A percentile compares a stretch with the other conserved stretches of the same genome.
These are phyloP conservation scores for Symmetrospora coprosmae DNA, from an alignment of 768 basidiomycete species.

Conservation along the genomic window DNA sequence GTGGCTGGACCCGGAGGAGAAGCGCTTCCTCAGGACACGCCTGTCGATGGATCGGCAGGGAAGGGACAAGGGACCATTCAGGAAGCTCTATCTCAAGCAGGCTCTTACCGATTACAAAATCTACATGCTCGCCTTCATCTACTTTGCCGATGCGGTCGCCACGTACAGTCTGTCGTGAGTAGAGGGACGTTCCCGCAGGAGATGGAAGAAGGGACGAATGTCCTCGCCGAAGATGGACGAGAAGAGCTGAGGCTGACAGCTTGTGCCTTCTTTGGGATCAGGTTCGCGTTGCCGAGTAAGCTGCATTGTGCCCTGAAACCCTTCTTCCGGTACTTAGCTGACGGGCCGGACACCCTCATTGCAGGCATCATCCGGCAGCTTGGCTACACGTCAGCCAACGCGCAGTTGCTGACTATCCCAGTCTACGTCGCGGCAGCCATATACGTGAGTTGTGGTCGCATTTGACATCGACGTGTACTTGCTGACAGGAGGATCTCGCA, in stretches of 20 bases:
- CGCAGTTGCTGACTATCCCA: constrained; percentile 30
- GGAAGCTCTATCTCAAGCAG: constrained; percentile 10
- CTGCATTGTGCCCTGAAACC: constrained; percentile 24
- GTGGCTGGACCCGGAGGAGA: constrained; percentile 5
- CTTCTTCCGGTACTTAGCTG: too few relatives aligned
- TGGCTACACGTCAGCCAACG: constrained; percentile 32
- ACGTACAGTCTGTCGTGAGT: constrained; percentile 34
- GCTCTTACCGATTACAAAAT: constrained; percentile 25
- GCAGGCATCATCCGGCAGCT: constrained; percentile 21
- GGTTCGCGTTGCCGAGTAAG: constrained; percentile 32
- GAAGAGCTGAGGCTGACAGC: too few relatives aligned
- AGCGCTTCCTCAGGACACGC: background rate
- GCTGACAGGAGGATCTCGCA: too few relatives aligned
- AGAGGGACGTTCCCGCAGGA: too few relatives aligned
- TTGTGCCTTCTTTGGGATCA: too few relatives aligned
- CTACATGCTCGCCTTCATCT: constrained; percentile 28
- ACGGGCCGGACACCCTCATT: too few relatives aligned
- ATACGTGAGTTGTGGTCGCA: too few relatives aligned
- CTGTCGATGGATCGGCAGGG: constrained; percentile 15
- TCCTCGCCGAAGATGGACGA: too few relatives aligned
- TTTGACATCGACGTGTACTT: too few relatives aligned
- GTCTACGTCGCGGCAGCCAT: constrained; percentile 33
- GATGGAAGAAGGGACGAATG: too few relatives aligned
- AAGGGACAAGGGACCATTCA: constrained; percentile 10
- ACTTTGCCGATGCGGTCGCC: constrained; percentile 29